Percentiles rank a stretch among this genome's conserved stretches.
phyloP scores from a whole-genome alignment of 495 filamentous ascomycete species.

The Stereocaulon alpinum region DNA sequence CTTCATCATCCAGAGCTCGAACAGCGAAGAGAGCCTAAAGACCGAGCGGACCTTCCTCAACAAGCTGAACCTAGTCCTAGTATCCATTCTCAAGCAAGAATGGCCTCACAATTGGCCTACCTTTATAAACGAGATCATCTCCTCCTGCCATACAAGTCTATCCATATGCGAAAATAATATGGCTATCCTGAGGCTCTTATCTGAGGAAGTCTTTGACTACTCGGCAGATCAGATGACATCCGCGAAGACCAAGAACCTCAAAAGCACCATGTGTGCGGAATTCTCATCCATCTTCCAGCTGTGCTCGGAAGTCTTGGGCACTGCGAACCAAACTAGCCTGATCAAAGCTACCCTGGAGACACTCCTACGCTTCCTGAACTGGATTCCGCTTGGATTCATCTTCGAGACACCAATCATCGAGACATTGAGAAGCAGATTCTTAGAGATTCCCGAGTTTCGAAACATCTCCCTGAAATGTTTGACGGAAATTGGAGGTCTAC shows the following conservation, averaged over 20 bases:
- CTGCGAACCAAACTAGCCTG: constrained; percentile 75
- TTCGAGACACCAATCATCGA: constrained; percentile 97
- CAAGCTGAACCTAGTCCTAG: constrained; percentile 94
- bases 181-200: constrained; percentile 89
- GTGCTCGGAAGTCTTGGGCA: constrained; percentile 84
- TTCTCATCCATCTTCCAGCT: constrained; percentile 96
- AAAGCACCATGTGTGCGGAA: constrained; percentile 95
- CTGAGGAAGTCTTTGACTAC: constrained; percentile 97
- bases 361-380: constrained; percentile 90
- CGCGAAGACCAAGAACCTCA: constrained; percentile 85
- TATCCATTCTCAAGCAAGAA: constrained; percentile 97
- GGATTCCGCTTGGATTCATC: constrained; percentile 97
- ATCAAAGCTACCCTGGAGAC: constrained; percentile 93
- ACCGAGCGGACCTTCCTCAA: constrained; percentile 80
- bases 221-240: constrained; percentile 98
- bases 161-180: constrained; percentile 99
- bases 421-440: constrained; percentile 78
- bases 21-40: constrained; percentile 73
- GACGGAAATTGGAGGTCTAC: constrained; percentile 90
- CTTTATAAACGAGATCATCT: constrained; percentile 99
- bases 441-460: constrained; percentile 84
- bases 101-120: constrained; percentile 99
- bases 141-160: constrained; percentile 84
- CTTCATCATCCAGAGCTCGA: constrained; percentile 89
- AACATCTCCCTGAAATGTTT: constrained; percentile 95